Base-by-base conservation (phyloP, 768 basidiomycete species). In the Serpula lacrymans region DNA sequence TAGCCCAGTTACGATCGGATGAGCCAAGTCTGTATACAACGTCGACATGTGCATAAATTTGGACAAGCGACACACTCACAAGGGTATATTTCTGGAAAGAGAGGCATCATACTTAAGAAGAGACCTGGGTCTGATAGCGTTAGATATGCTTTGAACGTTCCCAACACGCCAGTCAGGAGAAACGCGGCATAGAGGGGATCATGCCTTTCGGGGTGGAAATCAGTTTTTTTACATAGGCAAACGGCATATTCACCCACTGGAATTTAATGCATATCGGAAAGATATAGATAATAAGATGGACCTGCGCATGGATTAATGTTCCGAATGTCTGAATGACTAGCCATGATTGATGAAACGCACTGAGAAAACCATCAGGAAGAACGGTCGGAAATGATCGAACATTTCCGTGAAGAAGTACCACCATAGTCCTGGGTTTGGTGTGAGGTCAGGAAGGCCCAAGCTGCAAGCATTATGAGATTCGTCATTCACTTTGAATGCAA, bases 361-460 rank as follows among this genome's bases (percentile, higher is more conserved):
- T 13, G 85, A 88, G 62, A 97, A 98, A 13, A 88, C 88, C 74
- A 93, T 85, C 23, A 97, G 69, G 73, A 96, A 99, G 67, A 97
- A 97, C 4, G 84, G 80, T 22, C 96, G 72, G 71, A 97, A 99
- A 58, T 98, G 88, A 57, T 97, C 95, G 48, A 99, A 99, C 88
- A 97, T 97, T 60, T 98, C 95, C 9, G 92, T 97, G 67, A 98
- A 97, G 69, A 98, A 98, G 62, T 98, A 98, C 95, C 95, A 98
- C 88, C 92, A 92, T 21, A 97, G 65, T 2, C 96, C 95, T 4
- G 88, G 80, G 51, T 94, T 98, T 0, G 96, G 95, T 7, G 91
- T 93, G 47, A 98, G 64, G 57, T 96, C 94, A 2, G 88, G 86
- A 7, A 96, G 77, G 14, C 75, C 77, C 17, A 96, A 54, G 33